phyloP scores from a whole-genome alignment of 495 filamentous ascomycete species.

The Neurospora sp. region DNA sequence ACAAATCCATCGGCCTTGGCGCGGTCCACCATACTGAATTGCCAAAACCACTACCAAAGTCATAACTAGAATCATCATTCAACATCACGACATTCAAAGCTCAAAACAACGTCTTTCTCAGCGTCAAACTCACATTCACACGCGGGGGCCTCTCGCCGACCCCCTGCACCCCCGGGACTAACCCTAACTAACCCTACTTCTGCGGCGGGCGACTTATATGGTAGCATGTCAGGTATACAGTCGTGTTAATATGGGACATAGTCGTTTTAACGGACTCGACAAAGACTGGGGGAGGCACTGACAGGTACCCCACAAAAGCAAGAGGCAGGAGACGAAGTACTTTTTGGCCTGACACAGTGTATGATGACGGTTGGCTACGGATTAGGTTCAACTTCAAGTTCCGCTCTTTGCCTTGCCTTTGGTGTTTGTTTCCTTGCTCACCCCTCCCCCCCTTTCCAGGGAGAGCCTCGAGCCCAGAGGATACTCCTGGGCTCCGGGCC shows the following conservation, averaged over 20 bases:
- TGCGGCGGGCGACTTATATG: background rate
- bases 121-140: background rate
- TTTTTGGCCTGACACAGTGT: background rate
- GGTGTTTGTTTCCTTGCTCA: background rate
- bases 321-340: background rate
- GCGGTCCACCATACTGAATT: no score
- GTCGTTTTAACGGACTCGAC: background rate
- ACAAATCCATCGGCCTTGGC: no score
- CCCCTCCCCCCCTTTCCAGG: background rate
- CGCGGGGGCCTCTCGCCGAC: conserved; percentile 1
- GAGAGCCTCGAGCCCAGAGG: background rate
- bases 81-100: background rate
- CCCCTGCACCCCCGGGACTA: background rate
- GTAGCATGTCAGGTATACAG: background rate
- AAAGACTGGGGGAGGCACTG: conserved; percentile 10
- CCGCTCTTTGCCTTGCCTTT: background rate
- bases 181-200: background rate
- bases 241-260: background rate
- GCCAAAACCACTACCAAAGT: no score
- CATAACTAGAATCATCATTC: background rate
- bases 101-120: background rate
- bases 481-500: background rate
- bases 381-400: background rate
- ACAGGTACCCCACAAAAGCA: conserved; percentile 19
- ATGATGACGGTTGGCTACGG: background rate